Conservation (phyloP, 805 yeast species). For the Clavispora fructus region DNA sequence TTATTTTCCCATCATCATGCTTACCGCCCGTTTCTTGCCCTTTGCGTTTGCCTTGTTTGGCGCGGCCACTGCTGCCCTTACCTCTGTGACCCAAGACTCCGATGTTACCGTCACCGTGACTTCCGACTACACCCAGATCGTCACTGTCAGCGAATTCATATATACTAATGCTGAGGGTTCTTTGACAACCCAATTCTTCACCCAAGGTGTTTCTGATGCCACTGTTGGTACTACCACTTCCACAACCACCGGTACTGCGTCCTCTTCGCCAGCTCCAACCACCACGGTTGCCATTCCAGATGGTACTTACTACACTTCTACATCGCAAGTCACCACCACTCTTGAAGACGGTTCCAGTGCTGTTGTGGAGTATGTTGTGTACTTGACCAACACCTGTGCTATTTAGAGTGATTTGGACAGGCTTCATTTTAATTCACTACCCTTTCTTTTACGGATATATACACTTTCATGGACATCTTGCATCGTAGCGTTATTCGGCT, state of each 20-base stretch:
- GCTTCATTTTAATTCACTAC: neutral
- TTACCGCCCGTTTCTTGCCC: neutral
- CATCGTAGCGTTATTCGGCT: too few species aligned
- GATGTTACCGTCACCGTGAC: conserved; percentile 18
- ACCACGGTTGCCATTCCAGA: conserved; percentile 11
- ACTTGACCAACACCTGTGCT: conserved; percentile 18
- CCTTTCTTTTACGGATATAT: too few species aligned
- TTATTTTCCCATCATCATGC: neutral
- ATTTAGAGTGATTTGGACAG: neutral
- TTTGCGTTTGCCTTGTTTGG: neutral
- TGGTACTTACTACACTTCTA: conserved; percentile 18
- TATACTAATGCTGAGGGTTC: conserved; percentile 25
- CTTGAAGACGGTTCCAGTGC: conserved; percentile 17
- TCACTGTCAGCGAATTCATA: conserved; percentile 28
- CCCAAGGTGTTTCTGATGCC: conserved; percentile 12
- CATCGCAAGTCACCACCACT: conserved; percentile 18
- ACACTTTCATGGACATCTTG: too few species aligned
- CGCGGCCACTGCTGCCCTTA: neutral
- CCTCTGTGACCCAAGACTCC: neutral
- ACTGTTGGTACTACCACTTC: conserved; percentile 2
- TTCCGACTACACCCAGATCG: conserved; percentile 17
- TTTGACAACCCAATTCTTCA: conserved; percentile 21
- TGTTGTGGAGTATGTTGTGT: conserved; percentile 20
- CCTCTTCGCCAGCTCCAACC: conserved; percentile 1
- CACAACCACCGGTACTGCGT: neutral